phyloP scores from a whole-genome alignment of 805 yeast genomes.

The Kluyveromyces dobzhanskii region DNA sequence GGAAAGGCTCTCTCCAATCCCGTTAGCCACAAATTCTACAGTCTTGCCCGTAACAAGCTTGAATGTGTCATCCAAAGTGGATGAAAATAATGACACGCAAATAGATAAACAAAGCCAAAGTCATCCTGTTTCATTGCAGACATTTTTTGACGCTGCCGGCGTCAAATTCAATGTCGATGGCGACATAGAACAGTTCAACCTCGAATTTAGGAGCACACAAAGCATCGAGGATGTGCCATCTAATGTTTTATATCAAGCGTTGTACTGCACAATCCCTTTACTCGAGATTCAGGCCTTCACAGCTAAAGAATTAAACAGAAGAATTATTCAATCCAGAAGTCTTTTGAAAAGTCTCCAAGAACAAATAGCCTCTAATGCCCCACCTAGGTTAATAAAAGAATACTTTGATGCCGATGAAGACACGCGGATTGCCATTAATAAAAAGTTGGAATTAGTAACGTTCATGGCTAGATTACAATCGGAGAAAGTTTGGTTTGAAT shows the following conservation, averaged over 20 bases:
- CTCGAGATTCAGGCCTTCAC: constrained; percentile 44
- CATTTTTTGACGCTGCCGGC: constrained; percentile 16
- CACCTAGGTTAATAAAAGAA: constrained; percentile 42
- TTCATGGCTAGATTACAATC: constrained; percentile 46
- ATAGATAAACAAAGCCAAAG: neutral
- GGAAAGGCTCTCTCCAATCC: constrained; percentile 25
- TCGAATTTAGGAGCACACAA: neutral
- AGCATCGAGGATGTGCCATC: neutral
- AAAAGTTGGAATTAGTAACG: constrained; percentile 43
- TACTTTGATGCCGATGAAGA: constrained; percentile 35
- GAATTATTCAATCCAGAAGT: constrained; percentile 40
- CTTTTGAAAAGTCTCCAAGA: constrained; percentile 40
- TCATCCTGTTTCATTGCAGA: constrained; percentile 8
- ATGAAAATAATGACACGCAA: neutral
- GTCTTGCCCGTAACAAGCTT: too few relatives aligned
- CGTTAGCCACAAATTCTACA: neutral
- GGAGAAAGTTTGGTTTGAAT: constrained; percentile 49
- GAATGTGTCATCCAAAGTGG: neutral
- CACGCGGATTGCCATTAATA: constrained; percentile 35
- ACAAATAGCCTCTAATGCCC: constrained; percentile 35
- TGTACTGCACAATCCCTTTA: constrained; percentile 23
- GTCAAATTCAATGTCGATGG: constrained; percentile 14
- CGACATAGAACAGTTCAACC: constrained; percentile 1
- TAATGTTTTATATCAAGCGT: constrained; percentile 11
- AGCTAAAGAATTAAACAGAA: constrained; percentile 43